A percentile compares a stretch with the other conserved stretches of the same genome.
These are phyloP conservation scores for Tardiomyces blankii DNA, from an alignment of 1,139 yeast species.

Conservation along the genomic window DNA sequence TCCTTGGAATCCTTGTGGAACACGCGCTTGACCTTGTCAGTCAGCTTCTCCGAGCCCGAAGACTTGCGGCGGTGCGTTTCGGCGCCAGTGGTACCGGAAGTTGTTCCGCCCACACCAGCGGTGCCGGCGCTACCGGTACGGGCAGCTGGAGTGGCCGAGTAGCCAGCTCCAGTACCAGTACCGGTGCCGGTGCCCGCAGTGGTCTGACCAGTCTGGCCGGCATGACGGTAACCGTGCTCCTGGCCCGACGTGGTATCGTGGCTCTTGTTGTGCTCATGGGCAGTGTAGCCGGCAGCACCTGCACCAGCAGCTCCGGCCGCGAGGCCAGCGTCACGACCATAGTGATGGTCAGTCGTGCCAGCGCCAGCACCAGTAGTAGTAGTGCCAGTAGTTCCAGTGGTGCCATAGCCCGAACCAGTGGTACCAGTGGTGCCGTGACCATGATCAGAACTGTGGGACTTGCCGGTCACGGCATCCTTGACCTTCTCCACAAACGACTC, in stretches of 20 bases:
- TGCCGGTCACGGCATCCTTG: background rate
- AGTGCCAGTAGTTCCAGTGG: no score
- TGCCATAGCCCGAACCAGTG: background rate
- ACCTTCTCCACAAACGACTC: background rate
- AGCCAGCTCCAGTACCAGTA: no score
- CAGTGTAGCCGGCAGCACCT: constrained; percentile 3
- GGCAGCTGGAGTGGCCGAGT: constrained; percentile 3
- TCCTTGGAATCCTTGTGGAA: constrained; percentile 5
- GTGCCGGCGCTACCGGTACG: constrained; percentile 4
- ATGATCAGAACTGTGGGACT: background rate
- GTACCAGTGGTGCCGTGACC: background rate
- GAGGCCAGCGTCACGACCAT: constrained; percentile 1
- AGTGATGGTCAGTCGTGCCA: constrained; percentile 3
- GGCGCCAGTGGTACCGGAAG: background rate
- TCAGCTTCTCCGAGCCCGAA: constrained; percentile 5
- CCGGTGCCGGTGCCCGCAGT: no score
- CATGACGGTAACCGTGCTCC: constrained; percentile 1
- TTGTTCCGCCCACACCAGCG: no score
- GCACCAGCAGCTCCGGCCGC: constrained; percentile 4
- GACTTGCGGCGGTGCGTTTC: constrained; percentile 2
- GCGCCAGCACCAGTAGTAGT: background rate
- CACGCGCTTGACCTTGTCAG: constrained; percentile 4
- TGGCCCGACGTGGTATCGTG: constrained; percentile 1
- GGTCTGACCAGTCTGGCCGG: background rate
- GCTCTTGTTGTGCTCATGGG: constrained; percentile 1